Evolutionary conservation across 1,139 yeast species (phyloP).

Genomic region (Sugiyamaella pinicola): DNA sequence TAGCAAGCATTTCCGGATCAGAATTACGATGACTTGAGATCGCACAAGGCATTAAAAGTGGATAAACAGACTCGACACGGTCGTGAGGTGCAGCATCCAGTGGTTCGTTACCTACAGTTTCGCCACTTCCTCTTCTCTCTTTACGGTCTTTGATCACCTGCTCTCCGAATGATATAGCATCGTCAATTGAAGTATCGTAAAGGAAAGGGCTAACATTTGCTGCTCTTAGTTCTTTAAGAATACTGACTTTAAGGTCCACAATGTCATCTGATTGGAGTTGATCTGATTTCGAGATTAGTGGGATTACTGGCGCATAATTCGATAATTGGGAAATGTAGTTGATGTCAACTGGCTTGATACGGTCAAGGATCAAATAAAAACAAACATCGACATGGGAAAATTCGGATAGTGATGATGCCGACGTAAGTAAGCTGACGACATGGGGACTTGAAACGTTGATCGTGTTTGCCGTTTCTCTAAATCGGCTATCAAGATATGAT

Average conservation of each 20-base stretch:
- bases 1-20: constrained; percentile 36
- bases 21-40: constrained; percentile 31
- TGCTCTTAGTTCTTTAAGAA: constrained; percentile 29
- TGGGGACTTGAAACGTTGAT: constrained; percentile 37
- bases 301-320: constrained; percentile 37
- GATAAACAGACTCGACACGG: constrained; percentile 14
- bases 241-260: constrained; percentile 29
- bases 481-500: constrained; percentile 35
- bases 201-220: constrained; percentile 34
- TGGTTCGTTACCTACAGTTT: constrained; percentile 1
- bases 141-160: constrained; percentile 11
- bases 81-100: constrained; percentile 18
- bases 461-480: constrained; percentile 35
- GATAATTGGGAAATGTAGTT: constrained; percentile 34
- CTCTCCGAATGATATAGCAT: constrained; percentile 32
- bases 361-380: constrained; percentile 34
- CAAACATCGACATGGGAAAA: constrained; percentile 40
- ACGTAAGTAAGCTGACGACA: constrained; percentile 33
- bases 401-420: constrained; percentile 35
- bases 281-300: constrained; percentile 37
- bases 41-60: constrained; percentile 31
- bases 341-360: constrained; percentile 33
- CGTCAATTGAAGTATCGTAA: constrained; percentile 33
- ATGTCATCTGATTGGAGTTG: constrained; percentile 27
- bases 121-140: constrained; percentile 4